A percentile compares a stretch with the other conserved stretches of the same genome.
Evolutionary conservation across 2,329 filamentous ascomycete genomes (phyloP).

Genomic region (Penicillium sp.): DNA sequence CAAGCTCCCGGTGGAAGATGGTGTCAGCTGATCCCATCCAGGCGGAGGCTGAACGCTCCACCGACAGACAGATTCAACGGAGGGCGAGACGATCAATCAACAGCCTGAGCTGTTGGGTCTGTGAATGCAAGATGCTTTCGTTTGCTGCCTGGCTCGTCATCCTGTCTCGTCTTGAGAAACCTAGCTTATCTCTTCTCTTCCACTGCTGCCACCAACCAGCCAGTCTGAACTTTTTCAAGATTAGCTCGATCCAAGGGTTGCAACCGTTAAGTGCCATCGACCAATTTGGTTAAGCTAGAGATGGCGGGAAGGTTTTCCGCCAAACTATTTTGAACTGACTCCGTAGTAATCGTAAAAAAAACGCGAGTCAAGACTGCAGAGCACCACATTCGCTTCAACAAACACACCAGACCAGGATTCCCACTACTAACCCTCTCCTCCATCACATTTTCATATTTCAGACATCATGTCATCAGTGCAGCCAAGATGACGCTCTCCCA

Average conservation of each 20-base stretch:
- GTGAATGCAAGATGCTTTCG: background rate
- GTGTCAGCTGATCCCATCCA: conserved; percentile 10
- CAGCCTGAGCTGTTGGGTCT: background rate
- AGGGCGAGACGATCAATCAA: conserved; percentile 1
- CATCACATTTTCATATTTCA: background rate
- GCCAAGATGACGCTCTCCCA: background rate
- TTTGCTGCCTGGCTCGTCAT: background rate
- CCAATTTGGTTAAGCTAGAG: conserved; percentile 10
- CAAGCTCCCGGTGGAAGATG: background rate
- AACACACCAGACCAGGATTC: background rate
- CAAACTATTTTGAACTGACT: background rate
- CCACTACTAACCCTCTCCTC: background rate
- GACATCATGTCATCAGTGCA: background rate
- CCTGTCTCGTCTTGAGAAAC: background rate
- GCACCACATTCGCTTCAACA: background rate
- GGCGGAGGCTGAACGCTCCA: conserved; percentile 1
- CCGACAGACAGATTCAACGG: background rate
- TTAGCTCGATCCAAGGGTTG: background rate
- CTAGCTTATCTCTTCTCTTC: background rate
- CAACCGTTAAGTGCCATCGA: conserved; percentile 26
- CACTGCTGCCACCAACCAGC: background rate
- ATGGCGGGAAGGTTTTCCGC: background rate
- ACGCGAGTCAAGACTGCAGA: background rate
- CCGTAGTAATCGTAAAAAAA: background rate
- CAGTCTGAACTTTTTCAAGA: background rate